These are phyloP conservation scores for Coniochaeta ligniaria DNA, from an alignment of 2,329 filamentous ascomycete species.

Conservation along the genomic window DNA sequence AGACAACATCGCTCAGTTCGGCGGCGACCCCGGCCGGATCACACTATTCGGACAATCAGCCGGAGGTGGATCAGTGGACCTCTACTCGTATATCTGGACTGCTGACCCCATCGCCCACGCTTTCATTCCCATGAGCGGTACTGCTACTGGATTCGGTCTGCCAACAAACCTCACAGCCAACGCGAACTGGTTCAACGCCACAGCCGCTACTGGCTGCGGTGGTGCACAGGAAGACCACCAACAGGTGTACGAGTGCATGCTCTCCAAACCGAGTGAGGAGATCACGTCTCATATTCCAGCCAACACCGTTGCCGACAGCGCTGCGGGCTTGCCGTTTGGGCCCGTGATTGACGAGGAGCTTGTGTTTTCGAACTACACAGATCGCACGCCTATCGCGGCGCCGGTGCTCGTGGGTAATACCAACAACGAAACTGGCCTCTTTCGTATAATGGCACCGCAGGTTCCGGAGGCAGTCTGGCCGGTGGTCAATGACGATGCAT, in stretches of 20 bases:
- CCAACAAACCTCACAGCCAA: constrained; percentile 23
- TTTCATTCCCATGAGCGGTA: constrained; percentile 37
- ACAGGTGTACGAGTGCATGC: constrained; percentile 23
- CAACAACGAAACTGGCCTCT: constrained; percentile 8
- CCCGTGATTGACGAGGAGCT: constrained; percentile 27
- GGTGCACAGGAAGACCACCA: constrained; percentile 21
- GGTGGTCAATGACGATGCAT: constrained; percentile 18
- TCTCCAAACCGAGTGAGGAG: constrained; percentile 13
- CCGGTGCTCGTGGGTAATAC: constrained; percentile 9
- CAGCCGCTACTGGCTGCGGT: constrained; percentile 26
- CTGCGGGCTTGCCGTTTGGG: constrained; percentile 26
- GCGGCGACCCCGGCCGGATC: constrained; percentile 31
- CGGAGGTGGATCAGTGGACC: constrained; percentile 18
- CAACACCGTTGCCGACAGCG: constrained; percentile 20
- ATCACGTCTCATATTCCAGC: constrained; percentile 16
- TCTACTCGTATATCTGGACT: constrained; percentile 9
- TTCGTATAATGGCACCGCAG: constrained; percentile 7
- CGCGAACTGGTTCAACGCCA: constrained; percentile 34
- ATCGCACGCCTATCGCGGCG: neutral
- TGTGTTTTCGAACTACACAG: constrained; percentile 6
- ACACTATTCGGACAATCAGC: constrained; percentile 35
- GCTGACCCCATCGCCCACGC: constrained; percentile 18
- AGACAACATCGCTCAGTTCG: constrained; percentile 35
- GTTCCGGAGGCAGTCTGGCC: constrained; percentile 15
- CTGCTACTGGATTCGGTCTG: constrained; percentile 33